phyloP scores from a whole-genome alignment of 257 asterid genomes.

The Vinca minor region DNA sequence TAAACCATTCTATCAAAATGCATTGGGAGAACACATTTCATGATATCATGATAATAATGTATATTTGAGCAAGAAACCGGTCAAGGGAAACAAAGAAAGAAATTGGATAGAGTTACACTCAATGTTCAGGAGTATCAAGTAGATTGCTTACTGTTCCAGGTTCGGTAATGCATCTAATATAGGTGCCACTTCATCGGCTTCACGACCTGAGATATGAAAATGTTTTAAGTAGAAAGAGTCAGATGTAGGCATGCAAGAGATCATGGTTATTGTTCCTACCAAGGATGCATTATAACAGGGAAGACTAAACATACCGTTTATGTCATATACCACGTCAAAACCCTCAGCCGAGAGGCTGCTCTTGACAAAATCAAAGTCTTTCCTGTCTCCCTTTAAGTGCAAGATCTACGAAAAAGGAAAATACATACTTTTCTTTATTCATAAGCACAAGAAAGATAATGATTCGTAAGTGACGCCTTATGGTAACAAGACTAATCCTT shows the following conservation, averaged over 20 bases:
- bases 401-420: slow-evolving; percentile 35
- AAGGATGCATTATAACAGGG: not conserved
- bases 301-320: slow-evolving; percentile 52
- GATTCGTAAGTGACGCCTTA: not conserved
- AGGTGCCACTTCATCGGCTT: slow-evolving; percentile 87
- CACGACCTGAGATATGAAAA: slow-evolving; percentile 57
- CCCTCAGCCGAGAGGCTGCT: slow-evolving; percentile 87
- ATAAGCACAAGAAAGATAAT: not conserved
- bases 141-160: slow-evolving; percentile 70
- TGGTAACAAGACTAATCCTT: not conserved
- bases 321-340: slow-evolving; percentile 85
- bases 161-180: slow-evolving; percentile 85
- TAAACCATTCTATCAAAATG: not conserved
- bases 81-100: not conserved
- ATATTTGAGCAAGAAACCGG: not conserved
- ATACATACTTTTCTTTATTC: not conserved
- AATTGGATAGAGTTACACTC: not conserved
- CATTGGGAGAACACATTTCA: not conserved
- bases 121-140: not conserved
- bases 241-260: not conserved
- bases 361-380: slow-evolving; percentile 83
- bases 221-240: not conserved
- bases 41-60: not conserved
- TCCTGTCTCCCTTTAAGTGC: slow-evolving; percentile 93
- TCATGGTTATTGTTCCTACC: not conserved